These are phyloP conservation scores for Deuterostichococcus epilithicus DNA, from an alignment of 139 green algal species.

Conservation along the genomic window DNA sequence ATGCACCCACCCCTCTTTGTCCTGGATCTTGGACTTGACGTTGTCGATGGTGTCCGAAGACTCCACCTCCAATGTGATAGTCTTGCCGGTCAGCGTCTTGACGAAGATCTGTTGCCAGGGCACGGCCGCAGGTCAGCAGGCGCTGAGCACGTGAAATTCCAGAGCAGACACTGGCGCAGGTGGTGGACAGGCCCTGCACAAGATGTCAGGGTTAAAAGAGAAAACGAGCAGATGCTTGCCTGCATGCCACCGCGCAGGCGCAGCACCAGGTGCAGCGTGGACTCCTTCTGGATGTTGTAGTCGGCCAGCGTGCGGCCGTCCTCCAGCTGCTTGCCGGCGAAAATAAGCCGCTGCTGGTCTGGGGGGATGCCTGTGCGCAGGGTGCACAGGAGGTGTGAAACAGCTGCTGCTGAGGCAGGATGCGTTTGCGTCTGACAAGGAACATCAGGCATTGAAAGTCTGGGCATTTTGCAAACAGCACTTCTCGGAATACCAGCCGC, in stretches of 20 bases:
- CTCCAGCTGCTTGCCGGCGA: slow-evolving; percentile 97
- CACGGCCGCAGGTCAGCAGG: too few relatives aligned
- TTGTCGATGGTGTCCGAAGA: slow-evolving; percentile 71
- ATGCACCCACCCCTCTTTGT: slow-evolving; percentile 75
- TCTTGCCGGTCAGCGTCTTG: slow-evolving; percentile 86
- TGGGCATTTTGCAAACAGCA: too few relatives aligned
- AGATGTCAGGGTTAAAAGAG: too few relatives aligned
- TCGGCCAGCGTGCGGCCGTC: slow-evolving; percentile 92
- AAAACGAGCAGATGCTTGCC: slow-evolving; percentile 42
- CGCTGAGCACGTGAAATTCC: too few relatives aligned
- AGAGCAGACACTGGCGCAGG: too few relatives aligned
- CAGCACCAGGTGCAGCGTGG: slow-evolving; percentile 83
- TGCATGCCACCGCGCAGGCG: slow-evolving; percentile 66
- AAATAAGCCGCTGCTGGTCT: slow-evolving; percentile 97
- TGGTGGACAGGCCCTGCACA: too few relatives aligned
- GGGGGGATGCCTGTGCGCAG: slow-evolving; percentile 77
- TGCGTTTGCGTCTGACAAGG: too few relatives aligned
- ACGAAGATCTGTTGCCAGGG: slow-evolving; percentile 80
- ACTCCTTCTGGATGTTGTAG: slow-evolving; percentile 99
- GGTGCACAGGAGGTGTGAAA: not conserved
- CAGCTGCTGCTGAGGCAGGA: too few relatives aligned
- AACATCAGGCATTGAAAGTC: too few relatives aligned
- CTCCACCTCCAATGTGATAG: slow-evolving; percentile 88
- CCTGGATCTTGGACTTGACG: slow-evolving; percentile 86
- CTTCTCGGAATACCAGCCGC: too few relatives aligned